Evolutionary conservation across 192 early-diverging fungal species (phyloP), one percentile per base, ranked within the genome.

Genomic region (Neocallimastix lanati): DNA sequence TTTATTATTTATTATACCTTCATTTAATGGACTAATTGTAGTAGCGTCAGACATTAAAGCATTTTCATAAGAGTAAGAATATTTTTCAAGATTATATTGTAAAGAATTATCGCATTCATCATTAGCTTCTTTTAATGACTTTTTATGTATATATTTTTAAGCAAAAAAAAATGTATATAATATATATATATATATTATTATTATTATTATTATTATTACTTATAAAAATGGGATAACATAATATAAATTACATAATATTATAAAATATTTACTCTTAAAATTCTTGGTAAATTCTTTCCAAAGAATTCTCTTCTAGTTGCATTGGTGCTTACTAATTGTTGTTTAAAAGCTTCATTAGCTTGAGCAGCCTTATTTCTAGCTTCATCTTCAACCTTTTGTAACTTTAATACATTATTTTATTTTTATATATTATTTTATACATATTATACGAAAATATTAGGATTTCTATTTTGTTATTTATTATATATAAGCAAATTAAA

Each of bases 261-360:
- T 28, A 14, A 12, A 4, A 33, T 76, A 40, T 80, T 79, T 82
- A 94, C 93, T 79, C 91, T 91, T 50, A 98, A 85, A 37, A 95
- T 93, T 67, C 92, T 89, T 15, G 93, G 97, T 67, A 97, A 85
- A 81, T 95, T 93, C 12, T 84, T 87, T n/a, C 92, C 84, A 83
- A 89, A 95, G 84, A 93, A 99, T 76, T 91, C 91, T 76, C 89
- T 84, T 3, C 96, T 89, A 28, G 90, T 86, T 12, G 88, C 80
- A 81, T 96, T 96, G 13, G 96, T 94, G 78, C 84, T 80, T 13
- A 86, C 83, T 78, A 99, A 85, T 78, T 96, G 93, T 29, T 85
- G 79, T 83, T 94, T 93, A 84, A 98, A 99, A 36, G 83, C 87
- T 27, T 94, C 90, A 81, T 98, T 93, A n/a, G 94, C 91, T 28